A percentile compares a stretch with the other conserved stretches of the same genome.
Conservation (phyloP, 2,329 filamentous ascomycete species). For the Apiospora sp. region DNA sequence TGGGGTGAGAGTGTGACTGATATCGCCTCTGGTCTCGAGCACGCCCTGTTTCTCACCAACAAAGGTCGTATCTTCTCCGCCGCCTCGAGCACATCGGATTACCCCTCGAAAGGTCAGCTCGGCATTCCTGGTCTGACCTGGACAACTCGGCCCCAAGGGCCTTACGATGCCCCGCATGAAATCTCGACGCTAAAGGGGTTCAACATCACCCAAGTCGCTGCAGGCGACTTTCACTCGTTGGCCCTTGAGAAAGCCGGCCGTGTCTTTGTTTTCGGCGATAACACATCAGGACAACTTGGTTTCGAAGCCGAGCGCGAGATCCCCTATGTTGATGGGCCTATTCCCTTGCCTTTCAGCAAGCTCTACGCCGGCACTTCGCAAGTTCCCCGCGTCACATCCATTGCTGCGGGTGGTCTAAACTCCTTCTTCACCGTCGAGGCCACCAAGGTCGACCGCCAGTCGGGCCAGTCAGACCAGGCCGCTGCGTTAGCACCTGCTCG, state of each 20-base stretch:
- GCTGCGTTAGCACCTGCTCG: conserved; percentile 49
- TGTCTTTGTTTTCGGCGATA: conserved; percentile 90
- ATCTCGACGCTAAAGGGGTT: conserved; percentile 75
- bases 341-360: conserved; percentile 72
- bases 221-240: conserved; percentile 87
- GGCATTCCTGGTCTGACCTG: conserved; percentile 86
- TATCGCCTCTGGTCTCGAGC: conserved; percentile 82
- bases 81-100: conserved; percentile 80
- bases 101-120: conserved; percentile 84
- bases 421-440: conserved; percentile 90
- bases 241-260: conserved; percentile 78
- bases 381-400: conserved; percentile 72
- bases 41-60: conserved; percentile 85
- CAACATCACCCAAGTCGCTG: conserved; percentile 76
- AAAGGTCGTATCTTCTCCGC: conserved; percentile 87
- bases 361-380: conserved; percentile 75
- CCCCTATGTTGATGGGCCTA: conserved; percentile 72
- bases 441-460: conserved; percentile 59
- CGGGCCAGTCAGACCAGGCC: conserved; percentile 30
- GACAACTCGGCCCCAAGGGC: conserved; percentile 76
- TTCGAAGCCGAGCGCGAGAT: conserved; percentile 72
- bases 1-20: conserved; percentile 78
- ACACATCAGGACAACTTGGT: conserved; percentile 90
- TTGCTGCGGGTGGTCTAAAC: conserved; percentile 86
- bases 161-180: conserved; percentile 85